phyloP scores from a whole-genome alignment of 176 grass and related monocot species.

The Oryza glaberrima region DNA sequence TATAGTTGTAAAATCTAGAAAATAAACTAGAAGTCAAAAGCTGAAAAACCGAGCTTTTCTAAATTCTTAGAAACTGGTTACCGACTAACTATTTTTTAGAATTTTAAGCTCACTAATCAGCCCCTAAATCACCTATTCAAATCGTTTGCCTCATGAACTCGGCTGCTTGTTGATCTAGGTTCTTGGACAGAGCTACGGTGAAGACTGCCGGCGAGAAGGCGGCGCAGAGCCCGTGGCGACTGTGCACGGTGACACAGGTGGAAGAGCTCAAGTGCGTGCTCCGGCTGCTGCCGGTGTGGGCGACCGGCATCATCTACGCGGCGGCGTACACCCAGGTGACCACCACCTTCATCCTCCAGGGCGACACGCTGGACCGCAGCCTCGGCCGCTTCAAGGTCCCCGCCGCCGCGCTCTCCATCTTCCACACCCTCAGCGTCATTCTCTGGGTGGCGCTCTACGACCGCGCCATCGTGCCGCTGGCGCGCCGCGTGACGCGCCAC shows the following conservation, averaged over 20 bases:
- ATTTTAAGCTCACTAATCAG: too few relatives aligned
- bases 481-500: constrained; percentile 39
- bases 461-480: constrained; percentile 38
- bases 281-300: constrained; percentile 48
- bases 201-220: constrained; percentile 29
- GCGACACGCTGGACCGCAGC: constrained; percentile 54
- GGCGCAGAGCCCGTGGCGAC: constrained; percentile 51
- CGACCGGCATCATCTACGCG: constrained; percentile 54
- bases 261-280: constrained; percentile 86
- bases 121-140: too few relatives aligned
- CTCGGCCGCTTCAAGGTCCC: constrained; percentile 47
- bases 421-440: constrained; percentile 60
- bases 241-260: constrained; percentile 86
- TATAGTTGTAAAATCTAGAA: too few relatives aligned
- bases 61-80: too few relatives aligned
- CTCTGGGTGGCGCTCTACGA: constrained; percentile 70
- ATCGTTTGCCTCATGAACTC: too few relatives aligned
- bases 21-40: too few relatives aligned
- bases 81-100: too few relatives aligned
- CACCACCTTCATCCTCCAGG: constrained; percentile 65
- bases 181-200: constrained; percentile 63
- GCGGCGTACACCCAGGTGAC: constrained; percentile 53
- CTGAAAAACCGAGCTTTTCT: too few relatives aligned
- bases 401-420: constrained; percentile 62
- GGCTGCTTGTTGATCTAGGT: constrained; percentile 25